Conservation (phyloP, 768 basidiomycete genomes). For the Wakefieldia striispora region DNA sequence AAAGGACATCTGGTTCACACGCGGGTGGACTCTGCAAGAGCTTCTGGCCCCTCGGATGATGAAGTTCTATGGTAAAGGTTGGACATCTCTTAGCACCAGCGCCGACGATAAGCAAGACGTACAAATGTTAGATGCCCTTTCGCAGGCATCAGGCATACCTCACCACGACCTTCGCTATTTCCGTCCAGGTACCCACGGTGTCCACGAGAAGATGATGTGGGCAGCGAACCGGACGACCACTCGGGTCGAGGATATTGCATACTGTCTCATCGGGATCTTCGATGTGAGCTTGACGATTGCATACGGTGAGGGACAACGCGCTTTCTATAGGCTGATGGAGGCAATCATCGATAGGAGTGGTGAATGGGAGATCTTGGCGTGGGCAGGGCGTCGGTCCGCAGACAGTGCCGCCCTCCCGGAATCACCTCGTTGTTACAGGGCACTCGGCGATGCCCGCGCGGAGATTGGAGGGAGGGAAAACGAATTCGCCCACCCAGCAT, state of each 20-base stretch:
- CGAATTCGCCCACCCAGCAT: not conserved
- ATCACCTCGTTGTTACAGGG: slow-evolving; percentile 30
- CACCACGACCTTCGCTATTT: slow-evolving; percentile 23
- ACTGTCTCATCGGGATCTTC: slow-evolving; percentile 33
- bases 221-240: slow-evolving; percentile 35
- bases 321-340: slow-evolving; percentile 31
- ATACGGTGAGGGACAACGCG: slow-evolving; percentile 35
- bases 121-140: slow-evolving; percentile 22
- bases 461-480: not conserved
- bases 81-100: slow-evolving; percentile 24
- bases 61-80: slow-evolving; percentile 31
- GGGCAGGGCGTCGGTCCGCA: slow-evolving; percentile 25
- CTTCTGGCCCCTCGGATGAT: slow-evolving; percentile 27
- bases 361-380: slow-evolving; percentile 35
- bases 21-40: slow-evolving; percentile 33
- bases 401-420: slow-evolving; percentile 31
- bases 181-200: slow-evolving; percentile 23
- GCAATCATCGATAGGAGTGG: slow-evolving; percentile 26
- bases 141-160: slow-evolving; percentile 27
- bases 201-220: slow-evolving; percentile 33
- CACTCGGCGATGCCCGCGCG: slow-evolving; percentile 8
- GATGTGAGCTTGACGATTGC: slow-evolving; percentile 33
- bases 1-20: slow-evolving; percentile 31
- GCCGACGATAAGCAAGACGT: slow-evolving; percentile 28
- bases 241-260: slow-evolving; percentile 32